Evolutionary conservation across 192 early-diverging fungal genomes (phyloP), one percentile per base, ranked within the genome.

Genomic region (Geosiphon pyriformis): DNA sequence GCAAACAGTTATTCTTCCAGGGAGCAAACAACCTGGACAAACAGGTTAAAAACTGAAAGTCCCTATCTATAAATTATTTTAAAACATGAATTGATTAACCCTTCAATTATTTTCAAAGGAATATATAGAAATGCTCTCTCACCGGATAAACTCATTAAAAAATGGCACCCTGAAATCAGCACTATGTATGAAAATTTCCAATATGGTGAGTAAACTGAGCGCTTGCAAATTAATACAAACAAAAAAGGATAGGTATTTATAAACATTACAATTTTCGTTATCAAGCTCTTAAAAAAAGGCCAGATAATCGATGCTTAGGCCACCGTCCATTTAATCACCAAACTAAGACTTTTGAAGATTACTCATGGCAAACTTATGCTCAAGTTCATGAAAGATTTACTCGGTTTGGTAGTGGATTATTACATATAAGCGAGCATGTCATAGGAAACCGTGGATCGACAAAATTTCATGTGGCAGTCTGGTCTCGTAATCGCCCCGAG

Each of bases 401-500:
- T 34, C 79, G 85, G 61, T 79, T 92, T 69, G 90, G 89, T 29
- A 83, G 83, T 46, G 90, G 90, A 22, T 76, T 92, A 20, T 51
- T 81, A 27, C 77, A 84, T 42, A 65, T 89, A 10, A 60, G 70
- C 15, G 20, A 51, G 18, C 49, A 49, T 23, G 3, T 33, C 2
- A 15, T 64, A 2, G 30, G 29, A 18, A n/a, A 15, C 15, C 20
- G 12, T 17, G 47, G n/a, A 55, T 79, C 75, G 56, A 69, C 78
- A 2, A n/a, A n/a, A n/a, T n/a, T n/a, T n/a, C n/a, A n/a, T n/a
- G 59, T 91, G 37, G 91, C 87, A 42, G 76, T 95, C 58, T 92
- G 90, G 78, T 68, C 90, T 7, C 72, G 79, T 69, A 93, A 92
- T 77, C 78, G 88, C 3, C 80, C 86, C 17, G 89, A 91, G 65